Percentiles rank a stretch among this genome's conserved stretches.
phyloP scores from a whole-genome alignment of 2,329 filamentous ascomycete species.

The Elsinoe fawcettii region DNA sequence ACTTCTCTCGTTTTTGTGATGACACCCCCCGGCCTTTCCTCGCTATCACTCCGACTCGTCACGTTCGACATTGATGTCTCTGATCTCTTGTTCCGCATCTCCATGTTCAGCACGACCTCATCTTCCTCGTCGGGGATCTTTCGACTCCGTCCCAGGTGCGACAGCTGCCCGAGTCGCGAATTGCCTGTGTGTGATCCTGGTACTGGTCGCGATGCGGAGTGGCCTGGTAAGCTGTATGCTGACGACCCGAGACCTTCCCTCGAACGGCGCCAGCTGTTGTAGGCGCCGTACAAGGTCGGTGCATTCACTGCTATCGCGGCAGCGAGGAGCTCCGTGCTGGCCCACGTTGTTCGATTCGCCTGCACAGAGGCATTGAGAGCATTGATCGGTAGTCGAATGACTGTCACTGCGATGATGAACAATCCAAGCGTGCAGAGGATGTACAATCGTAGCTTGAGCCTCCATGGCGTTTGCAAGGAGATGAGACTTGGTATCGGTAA shows the following conservation, averaged over 20 bases:
- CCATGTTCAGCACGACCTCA: background rate
- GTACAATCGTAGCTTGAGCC: slow-evolving; percentile 5
- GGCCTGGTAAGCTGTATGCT: slow-evolving; percentile 1
- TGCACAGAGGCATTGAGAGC: slow-evolving; percentile 5
- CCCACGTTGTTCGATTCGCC: slow-evolving; percentile 9
- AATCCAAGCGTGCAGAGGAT: slow-evolving; percentile 2
- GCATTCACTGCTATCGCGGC: slow-evolving; percentile 4
- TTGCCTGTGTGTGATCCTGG: background rate
- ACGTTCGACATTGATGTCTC: slow-evolving; percentile 6
- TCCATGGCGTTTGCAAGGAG: slow-evolving; percentile 5
- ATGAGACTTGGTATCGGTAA: slow-evolving; percentile 5
- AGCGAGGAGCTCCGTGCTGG: slow-evolving; percentile 10
- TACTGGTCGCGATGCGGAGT: background rate
- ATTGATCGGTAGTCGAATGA: slow-evolving; percentile 9
- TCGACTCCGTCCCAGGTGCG: background rate
- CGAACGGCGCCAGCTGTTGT: slow-evolving; percentile 6
- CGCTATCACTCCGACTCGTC: background rate
- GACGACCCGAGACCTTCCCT: background rate
- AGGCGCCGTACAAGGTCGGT: slow-evolving; percentile 4
- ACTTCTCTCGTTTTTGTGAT: slow-evolving; percentile 11
- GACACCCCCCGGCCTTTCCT: background rate
- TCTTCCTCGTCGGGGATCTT: slow-evolving; percentile 8
- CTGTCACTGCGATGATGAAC: slow-evolving; percentile 10
- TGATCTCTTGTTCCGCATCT: slow-evolving; percentile 7
- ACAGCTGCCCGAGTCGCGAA: background rate